Evolutionary conservation across 306 rosid species (phyloP).

Genomic region (Vicia sativa): DNA sequence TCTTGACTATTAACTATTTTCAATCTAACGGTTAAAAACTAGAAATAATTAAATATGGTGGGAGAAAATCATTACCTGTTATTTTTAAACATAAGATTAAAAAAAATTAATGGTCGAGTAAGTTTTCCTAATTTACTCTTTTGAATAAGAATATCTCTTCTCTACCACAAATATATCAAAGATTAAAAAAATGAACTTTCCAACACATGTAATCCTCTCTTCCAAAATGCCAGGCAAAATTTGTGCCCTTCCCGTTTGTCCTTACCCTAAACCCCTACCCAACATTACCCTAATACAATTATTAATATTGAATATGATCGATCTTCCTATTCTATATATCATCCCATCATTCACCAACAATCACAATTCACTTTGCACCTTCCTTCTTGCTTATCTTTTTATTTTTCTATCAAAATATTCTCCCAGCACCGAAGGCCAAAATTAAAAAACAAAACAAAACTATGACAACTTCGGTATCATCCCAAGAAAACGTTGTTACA

Average conservation of each 20-base stretch:
- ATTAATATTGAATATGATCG: conserved; percentile 15
- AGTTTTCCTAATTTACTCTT: too few species aligned
- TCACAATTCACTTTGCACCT: not conserved
- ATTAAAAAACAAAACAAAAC: not conserved
- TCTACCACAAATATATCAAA: not conserved
- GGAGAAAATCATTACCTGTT: too few species aligned
- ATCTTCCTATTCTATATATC: not conserved
- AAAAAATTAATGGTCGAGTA: too few species aligned
- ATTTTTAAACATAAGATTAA: too few species aligned
- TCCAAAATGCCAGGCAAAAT: not conserved
- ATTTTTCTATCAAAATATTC: not conserved
- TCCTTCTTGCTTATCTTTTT: not conserved
- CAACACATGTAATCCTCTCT: not conserved
- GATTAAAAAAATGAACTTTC: not conserved
- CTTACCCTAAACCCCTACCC: not conserved
- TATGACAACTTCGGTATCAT: conserved; percentile 59
- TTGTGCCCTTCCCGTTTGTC: not conserved
- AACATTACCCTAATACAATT: conserved; percentile 10
- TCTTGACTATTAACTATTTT: too few species aligned
- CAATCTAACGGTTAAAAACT: too few species aligned
- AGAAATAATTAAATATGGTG: too few species aligned
- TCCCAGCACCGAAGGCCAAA: not conserved
- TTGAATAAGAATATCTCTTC: too few species aligned
- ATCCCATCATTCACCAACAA: conserved; percentile 7
- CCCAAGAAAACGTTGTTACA: conserved; percentile 63